Evolutionary conservation across 306 rosid genomes (phyloP), one percentile per base, ranked within the genome.

Genomic region (Medicago lupulina): DNA sequence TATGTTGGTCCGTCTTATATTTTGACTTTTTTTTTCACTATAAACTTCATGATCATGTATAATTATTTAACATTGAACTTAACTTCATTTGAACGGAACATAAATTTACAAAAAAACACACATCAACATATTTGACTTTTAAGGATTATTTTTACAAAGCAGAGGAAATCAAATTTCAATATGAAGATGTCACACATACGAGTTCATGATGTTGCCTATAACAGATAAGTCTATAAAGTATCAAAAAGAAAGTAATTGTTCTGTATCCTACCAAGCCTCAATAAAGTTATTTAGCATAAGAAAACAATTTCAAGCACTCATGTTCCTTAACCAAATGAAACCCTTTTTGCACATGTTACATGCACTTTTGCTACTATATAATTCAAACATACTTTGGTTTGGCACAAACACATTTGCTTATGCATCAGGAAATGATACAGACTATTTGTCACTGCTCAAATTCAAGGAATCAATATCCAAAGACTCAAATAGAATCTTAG

Each of bases 261-360:
- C 4, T 43, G 55, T 21, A 41, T 28, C 28, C 6, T 11, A 47
- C 39, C n/a, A 69, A 13, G 49, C 10, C 39, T 10, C 71, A 12
- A 67, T 2, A 43, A 11, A 18, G 36, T 16, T 19, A 41, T 12
- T 18, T 67, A n/a, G n/a, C n/a, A n/a, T n/a, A 67, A 61, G 38
- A 10, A n/a, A 62, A 2, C 40, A 79, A 7, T 5, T 55, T 34
- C 67, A 5, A 67, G 11, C 8, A 43, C 7, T 15, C 38, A 3
- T 16, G 3, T 44, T 21, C 69, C 64, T 74, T 6, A 19, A 62
- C 10, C 15, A 79, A 40, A 83, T 79, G 83, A 75, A 67, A 19
- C 51, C 12, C 25, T 47, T 61, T 46, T 47, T 23, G 3, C 38
- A 16, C 19, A 6, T 68, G 31, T 28, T 28, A 28, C 31, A 28